A percentile compares a stretch with the other conserved stretches of the same genome.
Evolutionary conservation across 2,329 filamentous ascomycete species (phyloP).

Genomic region (Penicillium sp.): DNA sequence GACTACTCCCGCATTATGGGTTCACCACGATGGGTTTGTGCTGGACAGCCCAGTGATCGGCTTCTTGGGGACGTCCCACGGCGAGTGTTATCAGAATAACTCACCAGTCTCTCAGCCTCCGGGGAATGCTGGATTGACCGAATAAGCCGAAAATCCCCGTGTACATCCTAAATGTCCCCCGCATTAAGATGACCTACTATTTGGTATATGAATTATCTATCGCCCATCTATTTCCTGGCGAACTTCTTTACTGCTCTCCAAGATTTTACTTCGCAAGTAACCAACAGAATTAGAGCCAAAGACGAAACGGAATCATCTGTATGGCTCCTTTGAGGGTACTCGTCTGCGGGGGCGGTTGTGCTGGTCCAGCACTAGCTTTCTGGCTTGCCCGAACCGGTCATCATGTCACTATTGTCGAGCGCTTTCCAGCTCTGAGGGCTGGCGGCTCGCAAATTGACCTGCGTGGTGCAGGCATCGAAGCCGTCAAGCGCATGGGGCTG

Average conservation of each 20-base stretch:
- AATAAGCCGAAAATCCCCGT: not conserved
- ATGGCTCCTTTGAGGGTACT: slow-evolving; percentile 46
- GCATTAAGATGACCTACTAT: not conserved
- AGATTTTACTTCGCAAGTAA: not conserved
- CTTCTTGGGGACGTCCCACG: too few relatives aligned
- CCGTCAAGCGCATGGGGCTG: slow-evolving; percentile 56
- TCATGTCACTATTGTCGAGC: slow-evolving; percentile 46
- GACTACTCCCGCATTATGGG: not conserved
- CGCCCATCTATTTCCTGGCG: not conserved
- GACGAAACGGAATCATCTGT: not conserved
- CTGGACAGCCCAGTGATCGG: not conserved
- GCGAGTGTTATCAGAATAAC: not conserved
- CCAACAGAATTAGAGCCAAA: not conserved
- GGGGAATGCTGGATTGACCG: not conserved
- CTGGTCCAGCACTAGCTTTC: slow-evolving; percentile 50
- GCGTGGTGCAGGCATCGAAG: slow-evolving; percentile 53
- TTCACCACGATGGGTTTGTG: not conserved
- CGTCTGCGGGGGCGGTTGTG: slow-evolving; percentile 47
- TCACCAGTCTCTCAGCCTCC: not conserved
- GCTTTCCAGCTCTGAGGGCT: slow-evolving; percentile 44
- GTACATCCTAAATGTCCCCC: not conserved
- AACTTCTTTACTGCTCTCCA: not conserved
- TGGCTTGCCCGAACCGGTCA: slow-evolving; percentile 47
- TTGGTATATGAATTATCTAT: not conserved
- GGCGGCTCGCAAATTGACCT: slow-evolving; percentile 59